These are phyloP conservation scores for Penicillium sp. DNA, from an alignment of 2,329 filamentous ascomycete species.

Conservation along the genomic window DNA sequence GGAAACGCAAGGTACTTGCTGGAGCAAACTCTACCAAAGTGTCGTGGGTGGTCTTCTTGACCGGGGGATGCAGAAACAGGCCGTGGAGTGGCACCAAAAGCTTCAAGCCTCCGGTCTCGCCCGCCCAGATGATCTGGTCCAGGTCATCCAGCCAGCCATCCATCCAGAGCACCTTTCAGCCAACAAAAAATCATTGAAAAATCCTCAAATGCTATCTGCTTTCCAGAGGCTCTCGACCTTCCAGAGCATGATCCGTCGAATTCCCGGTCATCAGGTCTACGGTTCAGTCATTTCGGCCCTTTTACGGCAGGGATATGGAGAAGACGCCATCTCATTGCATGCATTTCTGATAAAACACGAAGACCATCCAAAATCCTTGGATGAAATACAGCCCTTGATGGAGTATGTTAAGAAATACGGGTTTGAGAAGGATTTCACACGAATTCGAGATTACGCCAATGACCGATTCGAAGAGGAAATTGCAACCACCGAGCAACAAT, in stretches of 20 bases:
- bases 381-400: constrained; percentile 43
- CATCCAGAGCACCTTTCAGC: constrained; percentile 18
- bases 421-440: constrained; percentile 23
- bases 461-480: constrained; percentile 4
- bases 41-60: constrained; percentile 39
- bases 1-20: constrained; percentile 38
- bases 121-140: constrained; percentile 28
- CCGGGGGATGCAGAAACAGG: constrained; percentile 29
- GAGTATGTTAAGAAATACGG: constrained; percentile 37
- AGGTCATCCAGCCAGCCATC: constrained; percentile 29
- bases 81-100: constrained; percentile 38
- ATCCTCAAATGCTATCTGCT: constrained; percentile 7
- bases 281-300: constrained; percentile 42
- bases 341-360: constrained; percentile 40
- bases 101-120: constrained; percentile 36
- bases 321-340: constrained; percentile 49
- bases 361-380: constrained; percentile 43
- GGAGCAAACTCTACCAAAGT: constrained; percentile 34
- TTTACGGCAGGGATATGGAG: constrained; percentile 35
- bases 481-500: background rate
- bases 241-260: constrained; percentile 42
- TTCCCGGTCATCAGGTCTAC: constrained; percentile 44
- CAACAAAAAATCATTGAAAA: constrained; percentile 13
- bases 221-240: constrained; percentile 36
- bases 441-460: constrained; percentile 22